These are phyloP conservation scores for Coemansia reversa DNA, from an alignment of 192 early-diverging fungal species.

Conservation along the genomic window DNA sequence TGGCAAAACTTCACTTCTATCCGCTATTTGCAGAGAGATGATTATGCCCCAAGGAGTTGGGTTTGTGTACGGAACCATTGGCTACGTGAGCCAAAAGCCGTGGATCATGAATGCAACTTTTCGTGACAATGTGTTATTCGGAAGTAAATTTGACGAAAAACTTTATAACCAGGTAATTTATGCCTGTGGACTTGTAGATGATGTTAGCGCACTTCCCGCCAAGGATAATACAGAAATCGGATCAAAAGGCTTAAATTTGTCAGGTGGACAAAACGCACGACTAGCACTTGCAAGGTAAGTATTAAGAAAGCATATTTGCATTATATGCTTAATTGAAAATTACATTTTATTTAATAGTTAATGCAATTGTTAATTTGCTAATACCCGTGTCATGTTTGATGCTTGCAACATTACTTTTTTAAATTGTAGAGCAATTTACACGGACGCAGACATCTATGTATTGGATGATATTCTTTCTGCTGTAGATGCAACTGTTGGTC, in stretches of 20 bases:
- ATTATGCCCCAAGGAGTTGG: conserved; percentile 66
- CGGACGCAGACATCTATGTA: conserved; percentile 55
- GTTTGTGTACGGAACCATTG: conserved; percentile 60
- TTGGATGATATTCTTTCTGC: conserved; percentile 36
- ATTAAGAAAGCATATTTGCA: neutral
- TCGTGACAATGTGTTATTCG: conserved; percentile 46
- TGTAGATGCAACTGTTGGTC: conserved; percentile 31
- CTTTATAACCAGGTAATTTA: conserved; percentile 27
- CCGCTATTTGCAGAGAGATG: conserved; percentile 72
- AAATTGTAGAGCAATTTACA: conserved; percentile 58
- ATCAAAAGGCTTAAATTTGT: conserved; percentile 57
- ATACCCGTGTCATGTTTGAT: neutral
- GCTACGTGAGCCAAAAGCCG: conserved; percentile 42
- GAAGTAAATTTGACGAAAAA: conserved; percentile 18
- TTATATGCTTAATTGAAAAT: neutral
- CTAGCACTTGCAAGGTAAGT: conserved; percentile 59
- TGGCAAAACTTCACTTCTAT: conserved; percentile 62
- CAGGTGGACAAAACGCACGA: conserved; percentile 65
- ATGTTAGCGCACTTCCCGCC: conserved; percentile 20
- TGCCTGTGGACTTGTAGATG: conserved; percentile 32
- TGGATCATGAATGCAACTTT: conserved; percentile 49
- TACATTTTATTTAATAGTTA: neutral
- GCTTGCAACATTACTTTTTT: neutral
- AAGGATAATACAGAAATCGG: conserved; percentile 59
- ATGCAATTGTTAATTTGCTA: neutral